Evolutionary conservation across 2,329 filamentous ascomycete species (phyloP).

Genomic region (Penicillium griseofulvum): DNA sequence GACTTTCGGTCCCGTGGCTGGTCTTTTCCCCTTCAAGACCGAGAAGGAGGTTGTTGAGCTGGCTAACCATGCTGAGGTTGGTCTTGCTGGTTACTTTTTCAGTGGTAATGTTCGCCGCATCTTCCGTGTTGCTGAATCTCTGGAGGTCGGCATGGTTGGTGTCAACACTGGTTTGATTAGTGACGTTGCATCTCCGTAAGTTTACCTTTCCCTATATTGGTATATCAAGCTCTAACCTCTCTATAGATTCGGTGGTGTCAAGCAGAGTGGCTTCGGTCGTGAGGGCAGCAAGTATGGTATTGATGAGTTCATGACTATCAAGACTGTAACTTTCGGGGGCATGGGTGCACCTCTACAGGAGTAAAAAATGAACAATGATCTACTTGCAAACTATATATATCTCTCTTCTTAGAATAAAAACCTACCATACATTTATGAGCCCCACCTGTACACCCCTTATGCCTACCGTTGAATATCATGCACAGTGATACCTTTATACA

Average conservation of each 20-base stretch:
- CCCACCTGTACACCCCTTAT: background rate
- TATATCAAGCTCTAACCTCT: constrained; percentile 13
- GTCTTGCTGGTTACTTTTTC: constrained; percentile 93
- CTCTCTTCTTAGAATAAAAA: background rate
- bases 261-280: constrained; percentile 75
- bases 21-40: constrained; percentile 80
- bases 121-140: constrained; percentile 60
- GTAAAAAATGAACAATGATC: constrained; percentile 11
- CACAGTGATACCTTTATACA: too few relatives aligned
- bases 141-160: constrained; percentile 52
- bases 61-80: constrained; percentile 80
- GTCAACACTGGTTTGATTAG: constrained; percentile 70
- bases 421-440: background rate
- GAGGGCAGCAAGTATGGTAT: constrained; percentile 77
- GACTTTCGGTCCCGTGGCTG: constrained; percentile 93
- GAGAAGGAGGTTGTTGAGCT: constrained; percentile 83
- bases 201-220: constrained; percentile 6
- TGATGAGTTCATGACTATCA: constrained; percentile 71
- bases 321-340: constrained; percentile 65
- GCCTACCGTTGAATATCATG: background rate
- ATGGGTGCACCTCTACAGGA: constrained; percentile 59
- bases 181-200: constrained; percentile 52
- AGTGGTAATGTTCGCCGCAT: constrained; percentile 59
- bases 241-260: constrained; percentile 71
- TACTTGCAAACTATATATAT: background rate